Evolutionary conservation across 1,139 yeast genomes (phyloP), one percentile per base, ranked within the genome.

Genomic region (Zygoascus hellenicus): DNA sequence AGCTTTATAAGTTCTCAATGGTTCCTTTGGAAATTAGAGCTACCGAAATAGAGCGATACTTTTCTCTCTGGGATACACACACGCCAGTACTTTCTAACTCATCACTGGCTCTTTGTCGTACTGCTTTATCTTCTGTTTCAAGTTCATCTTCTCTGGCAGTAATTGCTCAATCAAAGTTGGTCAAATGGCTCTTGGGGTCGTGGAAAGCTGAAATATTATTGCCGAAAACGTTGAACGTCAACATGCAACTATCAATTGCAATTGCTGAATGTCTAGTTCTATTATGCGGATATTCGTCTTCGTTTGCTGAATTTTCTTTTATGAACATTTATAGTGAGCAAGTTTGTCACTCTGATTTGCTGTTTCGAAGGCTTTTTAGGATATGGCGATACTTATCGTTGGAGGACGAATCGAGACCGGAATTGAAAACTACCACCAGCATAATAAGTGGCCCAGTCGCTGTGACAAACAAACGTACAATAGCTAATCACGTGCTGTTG

Each of bases 21-120:
- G 14, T 37, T 5, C 13, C 22, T 7, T 17, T 17, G 11, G 35
- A 43, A 11, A 19, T 26, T 11, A 40, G 37, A 9, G 15, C 40
- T 2, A n/a, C 35, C 17, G 37, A 31, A 7, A 15, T 43, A 28
- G 46, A 43, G 19, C 26, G 16, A 31, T 43, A 36, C 19, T 15
- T 43, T 22, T 19, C 17, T n/a, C 39, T 46, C 22, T 50, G 49
- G 42, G 49, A 48, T 42, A 36, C 46, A 17, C 43, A 48, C 28
- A 38, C 48, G 6, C 53, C 53, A 15, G 17, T 32, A 11, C n/a
- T 50, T 11, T 42, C 48, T 9, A 19, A 46, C 11, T 36, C 45
- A 9, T 48, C 53, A 10, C 36, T 48, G 5, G 16, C 32, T 29
- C 43, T 50, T 9, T 48, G 51, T 26, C 9, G 28, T 9, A 36